Evolutionary conservation across 768 basidiomycete genomes (phyloP), one percentile per base, ranked within the genome.

Genomic region (Mycena metata): DNA sequence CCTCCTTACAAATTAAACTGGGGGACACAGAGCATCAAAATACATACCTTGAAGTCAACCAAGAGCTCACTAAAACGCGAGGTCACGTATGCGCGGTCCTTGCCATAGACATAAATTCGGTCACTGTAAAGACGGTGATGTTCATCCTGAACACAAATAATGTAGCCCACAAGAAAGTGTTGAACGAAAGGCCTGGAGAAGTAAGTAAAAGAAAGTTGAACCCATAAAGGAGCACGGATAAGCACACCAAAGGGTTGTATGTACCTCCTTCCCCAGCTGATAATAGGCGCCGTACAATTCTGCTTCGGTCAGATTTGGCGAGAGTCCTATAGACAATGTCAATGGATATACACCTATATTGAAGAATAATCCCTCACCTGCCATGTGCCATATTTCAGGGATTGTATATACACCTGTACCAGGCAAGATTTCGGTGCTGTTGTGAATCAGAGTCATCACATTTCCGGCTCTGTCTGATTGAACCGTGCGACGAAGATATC

Each of bases 371-470:
- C 3, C n/a, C 55, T 57, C 30, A 57, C 55, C 55, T 15, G 55
- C 55, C 55, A 57, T 57, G 15, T 57, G 41, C 55, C 55, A 57
- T 36, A 57, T 11, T 26, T 57, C 55, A 15, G 55, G 5, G 9
- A 43, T 26, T 24, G 55, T 57, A 16, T 57, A 57, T 13, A 42
- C 55, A 13, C 55, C 55, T 2, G 39, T 23, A 4, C 55, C 55
- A 2, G 55, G 2, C 43, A 57, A 57, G 7, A 57, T 43, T 8
- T 42, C 55, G 2, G 54, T 55, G 30, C 54, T 55, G 11, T 7
- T 41, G 5, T 41, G 41, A 1, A 57, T 41, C 7, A 57, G 6
- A 3, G 39, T 43, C 23, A 57, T 41, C 12, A 41, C 41, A 43
- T 55, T 57, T 16, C 55, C 55, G 10, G 55, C n/a, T 15, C 55